Conservation (phyloP, 768 basidiomycete species). For the Lyophyllum decastes region DNA sequence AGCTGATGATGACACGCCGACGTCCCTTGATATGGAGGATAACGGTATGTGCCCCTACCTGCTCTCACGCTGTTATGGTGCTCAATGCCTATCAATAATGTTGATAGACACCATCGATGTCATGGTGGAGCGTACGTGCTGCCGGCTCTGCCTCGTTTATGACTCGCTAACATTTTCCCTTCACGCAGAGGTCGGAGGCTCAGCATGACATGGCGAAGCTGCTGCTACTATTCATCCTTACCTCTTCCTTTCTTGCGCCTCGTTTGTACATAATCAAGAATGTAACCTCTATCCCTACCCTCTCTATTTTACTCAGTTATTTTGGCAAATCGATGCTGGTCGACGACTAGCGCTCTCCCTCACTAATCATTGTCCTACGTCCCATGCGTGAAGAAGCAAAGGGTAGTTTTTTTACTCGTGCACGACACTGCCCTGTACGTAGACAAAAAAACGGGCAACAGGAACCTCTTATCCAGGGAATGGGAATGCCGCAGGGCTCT, state of each 20-base stretch:
- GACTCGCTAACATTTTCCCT: not conserved
- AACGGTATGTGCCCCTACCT: constrained; percentile 55
- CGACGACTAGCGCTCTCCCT: not conserved
- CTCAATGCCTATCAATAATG: constrained; percentile 2
- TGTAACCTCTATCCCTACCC: constrained; percentile 8
- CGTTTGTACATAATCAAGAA: constrained; percentile 13
- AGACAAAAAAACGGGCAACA: too few species aligned
- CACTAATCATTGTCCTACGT: not conserved
- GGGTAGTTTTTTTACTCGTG: too few species aligned
- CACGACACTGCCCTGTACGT: too few species aligned
- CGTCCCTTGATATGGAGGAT: constrained; percentile 85
- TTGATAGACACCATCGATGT: constrained; percentile 88
- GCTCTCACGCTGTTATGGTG: not conserved
- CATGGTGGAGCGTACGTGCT: constrained; percentile 88
- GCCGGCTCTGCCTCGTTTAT: not conserved
- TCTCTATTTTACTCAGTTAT: not conserved
- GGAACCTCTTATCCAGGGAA: not conserved
- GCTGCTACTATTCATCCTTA: not conserved
- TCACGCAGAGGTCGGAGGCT: constrained; percentile 16
- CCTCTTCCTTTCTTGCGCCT: not conserved
- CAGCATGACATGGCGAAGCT: constrained; percentile 2
- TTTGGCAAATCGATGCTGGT: not conserved
- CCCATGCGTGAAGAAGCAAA: too few species aligned
- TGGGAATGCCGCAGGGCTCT: constrained; percentile 51
- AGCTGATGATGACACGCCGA: constrained; percentile 86